These are phyloP conservation scores for Auriculariales sp. DNA, from an alignment of 768 basidiomycete genomes.

Conservation along the genomic window DNA sequence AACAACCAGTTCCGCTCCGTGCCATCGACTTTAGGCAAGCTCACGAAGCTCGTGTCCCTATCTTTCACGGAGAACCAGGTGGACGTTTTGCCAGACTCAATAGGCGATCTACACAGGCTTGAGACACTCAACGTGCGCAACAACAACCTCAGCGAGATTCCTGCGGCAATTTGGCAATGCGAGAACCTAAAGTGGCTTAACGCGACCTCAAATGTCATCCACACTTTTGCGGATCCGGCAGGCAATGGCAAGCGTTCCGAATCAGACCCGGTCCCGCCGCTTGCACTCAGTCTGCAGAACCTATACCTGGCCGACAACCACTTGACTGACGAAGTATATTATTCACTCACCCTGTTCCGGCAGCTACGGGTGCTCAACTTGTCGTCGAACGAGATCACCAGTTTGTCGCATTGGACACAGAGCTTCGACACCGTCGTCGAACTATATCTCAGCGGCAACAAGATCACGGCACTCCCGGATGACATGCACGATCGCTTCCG, in stretches of 20 bases:
- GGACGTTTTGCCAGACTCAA: constrained; percentile 52
- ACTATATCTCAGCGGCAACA: constrained; percentile 91
- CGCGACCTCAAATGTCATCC: constrained; percentile 75
- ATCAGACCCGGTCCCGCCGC: constrained; percentile 27
- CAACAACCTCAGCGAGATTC: constrained; percentile 71
- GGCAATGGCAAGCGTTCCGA: constrained; percentile 6
- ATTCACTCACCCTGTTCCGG: constrained; percentile 57
- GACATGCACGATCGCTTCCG: constrained; percentile 64
- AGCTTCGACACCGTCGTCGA: constrained; percentile 43
- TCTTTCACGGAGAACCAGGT: constrained; percentile 89
- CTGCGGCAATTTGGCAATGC: constrained; percentile 73
- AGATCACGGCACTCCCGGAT: constrained; percentile 79
- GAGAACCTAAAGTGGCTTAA: constrained; percentile 59
- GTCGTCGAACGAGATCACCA: constrained; percentile 83
- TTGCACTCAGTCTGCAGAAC: constrained; percentile 56
- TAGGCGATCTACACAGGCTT: constrained; percentile 64
- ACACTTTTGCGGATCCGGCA: constrained; percentile 54
- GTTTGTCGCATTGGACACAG: background rate
- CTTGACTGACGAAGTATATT: constrained; percentile 65
- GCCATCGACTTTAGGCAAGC: constrained; percentile 69
- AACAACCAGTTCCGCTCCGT: constrained; percentile 77
- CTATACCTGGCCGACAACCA: constrained; percentile 86
- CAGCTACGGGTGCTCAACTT: constrained; percentile 76
- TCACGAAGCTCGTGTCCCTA: constrained; percentile 53
- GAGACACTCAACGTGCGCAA: constrained; percentile 76